Evolutionary conservation across 495 filamentous ascomycete genomes (phyloP).

Genomic region (Cenococcum geophilum): DNA sequence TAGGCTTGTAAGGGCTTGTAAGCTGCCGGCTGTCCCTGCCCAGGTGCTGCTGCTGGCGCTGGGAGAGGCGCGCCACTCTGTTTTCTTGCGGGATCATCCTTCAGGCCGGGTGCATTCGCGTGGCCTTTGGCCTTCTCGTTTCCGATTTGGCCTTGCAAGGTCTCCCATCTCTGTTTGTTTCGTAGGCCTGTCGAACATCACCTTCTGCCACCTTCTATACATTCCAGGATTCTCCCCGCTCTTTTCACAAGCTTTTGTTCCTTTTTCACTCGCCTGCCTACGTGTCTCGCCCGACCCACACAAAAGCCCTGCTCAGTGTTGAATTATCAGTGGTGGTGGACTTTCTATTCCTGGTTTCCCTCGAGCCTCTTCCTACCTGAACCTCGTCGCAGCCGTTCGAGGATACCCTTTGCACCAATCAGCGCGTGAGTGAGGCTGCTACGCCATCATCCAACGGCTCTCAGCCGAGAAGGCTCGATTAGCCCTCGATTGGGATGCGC

Average conservation of each 20-base stretch:
- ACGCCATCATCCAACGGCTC: conserved; percentile 19
- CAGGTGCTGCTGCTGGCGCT: no score
- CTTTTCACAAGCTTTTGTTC: conserved; percentile 17
- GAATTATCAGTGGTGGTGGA: conserved; percentile 20
- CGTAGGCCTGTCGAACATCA: conserved; percentile 2
- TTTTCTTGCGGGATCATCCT: background rate
- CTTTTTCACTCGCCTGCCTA: conserved; percentile 13
- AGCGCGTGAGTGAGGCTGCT: conserved; percentile 27
- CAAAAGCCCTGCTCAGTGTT: conserved; percentile 16
- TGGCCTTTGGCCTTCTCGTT: conserved; percentile 6
- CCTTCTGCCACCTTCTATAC: background rate
- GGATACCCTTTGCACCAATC: conserved; percentile 27
- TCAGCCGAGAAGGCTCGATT: conserved; percentile 20
- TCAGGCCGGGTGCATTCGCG: background rate
- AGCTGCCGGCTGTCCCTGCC: conserved; percentile 7
- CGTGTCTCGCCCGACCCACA: conserved; percentile 21
- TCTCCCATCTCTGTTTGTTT: background rate
- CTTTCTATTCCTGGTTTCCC: conserved; percentile 21
- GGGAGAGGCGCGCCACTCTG: background rate
- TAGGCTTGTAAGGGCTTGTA: conserved; percentile 6
- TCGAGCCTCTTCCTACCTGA: conserved; percentile 12
- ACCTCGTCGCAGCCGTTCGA: conserved; percentile 27
- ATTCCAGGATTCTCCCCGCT: background rate
- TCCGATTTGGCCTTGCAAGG: conserved; percentile 4
- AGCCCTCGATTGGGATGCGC: conserved; percentile 22